Percentiles rank a stretch among this genome's conserved stretches.
phyloP scores from a whole-genome alignment of 345 rosid species.

The Erodium maritimum region DNA sequence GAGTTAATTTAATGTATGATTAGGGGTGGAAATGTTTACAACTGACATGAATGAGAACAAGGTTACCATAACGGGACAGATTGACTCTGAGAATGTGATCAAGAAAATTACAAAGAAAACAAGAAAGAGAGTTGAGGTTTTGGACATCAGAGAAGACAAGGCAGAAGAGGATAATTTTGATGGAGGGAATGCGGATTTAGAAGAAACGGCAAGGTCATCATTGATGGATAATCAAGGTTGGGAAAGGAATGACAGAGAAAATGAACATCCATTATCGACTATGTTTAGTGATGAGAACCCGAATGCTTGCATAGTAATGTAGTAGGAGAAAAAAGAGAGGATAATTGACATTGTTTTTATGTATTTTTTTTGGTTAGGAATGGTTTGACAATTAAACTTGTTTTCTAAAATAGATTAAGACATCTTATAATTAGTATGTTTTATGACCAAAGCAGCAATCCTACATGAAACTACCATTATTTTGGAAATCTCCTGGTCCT shows the following conservation, averaged over 20 bases:
- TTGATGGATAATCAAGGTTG: background rate
- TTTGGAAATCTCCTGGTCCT: no score
- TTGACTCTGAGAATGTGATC: conserved; percentile 45
- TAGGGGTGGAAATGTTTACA: conserved; percentile 59
- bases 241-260: no score
- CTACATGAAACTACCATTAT: no score
- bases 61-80: conserved; percentile 41
- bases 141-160: conserved; percentile 14
- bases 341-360: no score
- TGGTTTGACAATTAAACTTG: no score
- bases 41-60: conserved; percentile 59
- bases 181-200: background rate
- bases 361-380: no score
- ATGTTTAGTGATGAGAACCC: conserved; percentile 68
- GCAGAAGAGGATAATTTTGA: conserved; percentile 14
- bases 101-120: conserved; percentile 67
- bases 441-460: no score
- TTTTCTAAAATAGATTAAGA: no score
- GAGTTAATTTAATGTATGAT: no score
- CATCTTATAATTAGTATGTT: no score
- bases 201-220: background rate
- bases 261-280: conserved; percentile 18
- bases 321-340: no score
- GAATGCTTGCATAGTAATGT: conserved; percentile 48
- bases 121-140: conserved; percentile 37